These are phyloP conservation scores for Rosa rugosa DNA, from an alignment of 306 rosid species.

Conservation along the genomic window DNA sequence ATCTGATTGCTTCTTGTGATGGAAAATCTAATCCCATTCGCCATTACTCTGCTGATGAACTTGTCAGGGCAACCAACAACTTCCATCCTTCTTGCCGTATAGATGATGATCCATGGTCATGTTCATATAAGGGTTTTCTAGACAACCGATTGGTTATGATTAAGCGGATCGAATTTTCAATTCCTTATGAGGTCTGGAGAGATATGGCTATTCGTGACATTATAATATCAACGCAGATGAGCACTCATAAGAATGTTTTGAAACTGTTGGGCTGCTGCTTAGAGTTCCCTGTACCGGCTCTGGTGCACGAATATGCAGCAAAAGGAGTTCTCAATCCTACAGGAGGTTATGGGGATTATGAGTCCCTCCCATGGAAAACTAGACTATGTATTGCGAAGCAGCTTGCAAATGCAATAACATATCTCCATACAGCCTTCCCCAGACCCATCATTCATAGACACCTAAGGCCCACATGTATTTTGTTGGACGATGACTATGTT, in stretches of 20 bases:
- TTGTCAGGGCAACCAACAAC: neutral
- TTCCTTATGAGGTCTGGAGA: too few species aligned
- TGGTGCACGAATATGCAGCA: too few species aligned
- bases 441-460: neutral
- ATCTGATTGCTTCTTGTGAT: neutral
- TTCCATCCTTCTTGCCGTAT: neutral
- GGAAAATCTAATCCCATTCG: neutral
- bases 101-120: too few species aligned
- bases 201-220: too few species aligned
- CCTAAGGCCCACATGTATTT: neutral
- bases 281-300: too few species aligned
- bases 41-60: neutral
- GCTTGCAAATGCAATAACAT: neutral
- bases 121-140: neutral
- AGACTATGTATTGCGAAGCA: neutral
- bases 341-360: too few species aligned
- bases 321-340: too few species aligned
- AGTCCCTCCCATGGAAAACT: neutral
- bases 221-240: too few species aligned
- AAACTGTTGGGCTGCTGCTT: too few species aligned
- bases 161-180: too few species aligned
- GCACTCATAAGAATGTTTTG: too few species aligned
- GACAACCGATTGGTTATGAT: neutral
- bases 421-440: neutral
- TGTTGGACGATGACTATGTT: neutral